Base-by-base conservation (phyloP, 305 asterid species). In the Fraxinus nigra region DNA sequence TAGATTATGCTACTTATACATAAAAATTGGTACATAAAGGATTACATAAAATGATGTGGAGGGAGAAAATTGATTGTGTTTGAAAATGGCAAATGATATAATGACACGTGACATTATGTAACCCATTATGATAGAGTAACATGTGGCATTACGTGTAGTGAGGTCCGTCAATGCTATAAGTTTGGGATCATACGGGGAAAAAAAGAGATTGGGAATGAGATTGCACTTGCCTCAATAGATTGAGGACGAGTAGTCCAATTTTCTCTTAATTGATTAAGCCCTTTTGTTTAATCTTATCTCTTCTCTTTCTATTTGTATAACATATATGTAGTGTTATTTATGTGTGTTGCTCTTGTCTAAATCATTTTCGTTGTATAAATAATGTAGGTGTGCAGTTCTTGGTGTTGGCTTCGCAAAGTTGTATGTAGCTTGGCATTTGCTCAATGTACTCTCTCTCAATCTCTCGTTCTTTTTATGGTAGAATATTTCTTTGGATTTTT, bases 391-490 rank as follows among this genome's bases (percentile, higher is more conserved):
- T 83, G 99, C 98, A 79, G 92, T 96, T 88, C 97, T 96, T 84
- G 99, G 99, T 72, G 99, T 98, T 84, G 99, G 99, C 51, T 94
- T 94, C 89, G 98, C 99, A 83, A 98, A 98, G 77, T 83, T 96
- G 72, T 94, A 98, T 82, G 97, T 96, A 13, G 91, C 88, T 82
- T 96, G 98, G 97, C 95, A 96, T 89, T 88, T 96, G 91, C 92
- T 96, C 88, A 94, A 87, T 61, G 98, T 96, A 88, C 40, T 37
- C 72, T 22, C 77, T 80, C 79, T 28, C 81, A 61, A 22, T 28
- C 75, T 83, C 75, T 80, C 74, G 18, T n/a, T 78, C 56, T 54
- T 16, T 54, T 4, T 54, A 54, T 9, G 24, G 24, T 54, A 8
- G 10, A 7, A 10, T 40, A 48, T n/a, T 11, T 14, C 24, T 51